phyloP scores from a whole-genome alignment of 495 filamentous ascomycete genomes.

The Aspergillus conjunctus region DNA sequence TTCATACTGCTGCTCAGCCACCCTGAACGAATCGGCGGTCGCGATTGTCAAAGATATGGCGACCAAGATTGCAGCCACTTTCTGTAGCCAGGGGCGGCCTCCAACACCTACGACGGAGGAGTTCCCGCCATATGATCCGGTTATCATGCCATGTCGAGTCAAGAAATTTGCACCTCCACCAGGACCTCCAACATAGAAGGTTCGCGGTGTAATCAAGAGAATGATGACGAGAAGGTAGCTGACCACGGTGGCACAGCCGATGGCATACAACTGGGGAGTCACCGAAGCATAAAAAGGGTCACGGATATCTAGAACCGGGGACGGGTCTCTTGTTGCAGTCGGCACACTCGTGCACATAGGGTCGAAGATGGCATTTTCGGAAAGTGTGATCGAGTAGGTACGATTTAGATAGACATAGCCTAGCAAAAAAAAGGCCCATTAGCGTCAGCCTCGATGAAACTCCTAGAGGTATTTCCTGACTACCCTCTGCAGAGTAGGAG shows the following conservation, averaged over 20 bases:
- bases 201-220: conserved; percentile 87
- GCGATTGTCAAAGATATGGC: conserved; percentile 92
- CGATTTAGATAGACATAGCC: conserved; percentile 62
- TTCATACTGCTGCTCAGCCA: conserved; percentile 77
- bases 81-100: conserved; percentile 92
- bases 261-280: conserved; percentile 86
- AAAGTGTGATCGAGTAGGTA: conserved; percentile 60
- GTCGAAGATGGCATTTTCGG: conserved; percentile 61
- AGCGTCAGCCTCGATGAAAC: conserved; percentile 5
- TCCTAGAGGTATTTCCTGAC: not conserved
- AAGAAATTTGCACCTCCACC: conserved; percentile 67
- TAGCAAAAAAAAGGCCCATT: conserved; percentile 11
- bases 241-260: conserved; percentile 86
- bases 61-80: conserved; percentile 86
- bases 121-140: conserved; percentile 66
- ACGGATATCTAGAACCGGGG: conserved; percentile 58
- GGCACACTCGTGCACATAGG: conserved; percentile 58
- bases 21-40: conserved; percentile 82
- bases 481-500: conserved; percentile 1
- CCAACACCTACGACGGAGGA: conserved; percentile 82
- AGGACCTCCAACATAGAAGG: conserved; percentile 81
- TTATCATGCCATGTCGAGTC: conserved; percentile 83
- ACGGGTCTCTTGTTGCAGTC: conserved; percentile 33
- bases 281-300: conserved; percentile 94
- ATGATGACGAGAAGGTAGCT: conserved; percentile 94